phyloP scores from a whole-genome alignment of 2,329 filamentous ascomycete genomes.

The Lithohypha guttulata region DNA sequence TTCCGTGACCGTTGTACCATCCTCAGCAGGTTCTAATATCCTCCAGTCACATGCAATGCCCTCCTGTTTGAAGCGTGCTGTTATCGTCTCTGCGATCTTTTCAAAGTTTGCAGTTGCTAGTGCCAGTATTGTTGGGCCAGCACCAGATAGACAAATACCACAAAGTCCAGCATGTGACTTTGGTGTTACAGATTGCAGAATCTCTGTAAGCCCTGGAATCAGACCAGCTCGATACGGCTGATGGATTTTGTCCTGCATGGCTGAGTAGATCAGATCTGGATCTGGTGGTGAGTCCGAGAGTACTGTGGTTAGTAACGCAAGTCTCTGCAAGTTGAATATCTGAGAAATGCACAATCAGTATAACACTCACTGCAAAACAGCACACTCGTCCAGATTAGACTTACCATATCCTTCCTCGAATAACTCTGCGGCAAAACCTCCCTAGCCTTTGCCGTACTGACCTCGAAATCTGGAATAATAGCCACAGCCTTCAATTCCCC shows the following conservation, averaged over 20 bases:
- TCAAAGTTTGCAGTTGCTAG: slow-evolving; percentile 85
- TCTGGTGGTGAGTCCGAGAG: slow-evolving; percentile 83
- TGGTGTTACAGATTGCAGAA: slow-evolving; percentile 83
- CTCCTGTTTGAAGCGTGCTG: slow-evolving; percentile 54
- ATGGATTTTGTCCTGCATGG: slow-evolving; percentile 98
- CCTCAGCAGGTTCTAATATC: slow-evolving; percentile 77
- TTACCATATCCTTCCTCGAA: slow-evolving; percentile 68
- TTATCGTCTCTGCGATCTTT: slow-evolving; percentile 68
- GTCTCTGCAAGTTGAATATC: slow-evolving; percentile 84
- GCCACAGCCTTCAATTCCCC: slow-evolving; percentile 92
- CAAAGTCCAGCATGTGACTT: slow-evolving; percentile 75
- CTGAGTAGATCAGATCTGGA: slow-evolving; percentile 86
- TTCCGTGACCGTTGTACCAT: slow-evolving; percentile 31
- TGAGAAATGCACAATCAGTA: too few relatives aligned
- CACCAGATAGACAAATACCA: slow-evolving; percentile 88
- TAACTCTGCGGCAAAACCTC: slow-evolving; percentile 74
- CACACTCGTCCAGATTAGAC: slow-evolving; percentile 21
- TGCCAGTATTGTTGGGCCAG: slow-evolving; percentile 87
- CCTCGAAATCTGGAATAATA: slow-evolving; percentile 91
- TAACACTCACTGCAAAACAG: not conserved
- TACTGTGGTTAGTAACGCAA: slow-evolving; percentile 80
- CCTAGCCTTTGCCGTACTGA: slow-evolving; percentile 84
- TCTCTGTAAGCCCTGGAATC: slow-evolving; percentile 83
- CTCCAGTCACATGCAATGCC: slow-evolving; percentile 72
- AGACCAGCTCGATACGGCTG: slow-evolving; percentile 88